Evolutionary conservation across 257 asterid species (phyloP).

Genomic region (Agastache rugosa): DNA sequence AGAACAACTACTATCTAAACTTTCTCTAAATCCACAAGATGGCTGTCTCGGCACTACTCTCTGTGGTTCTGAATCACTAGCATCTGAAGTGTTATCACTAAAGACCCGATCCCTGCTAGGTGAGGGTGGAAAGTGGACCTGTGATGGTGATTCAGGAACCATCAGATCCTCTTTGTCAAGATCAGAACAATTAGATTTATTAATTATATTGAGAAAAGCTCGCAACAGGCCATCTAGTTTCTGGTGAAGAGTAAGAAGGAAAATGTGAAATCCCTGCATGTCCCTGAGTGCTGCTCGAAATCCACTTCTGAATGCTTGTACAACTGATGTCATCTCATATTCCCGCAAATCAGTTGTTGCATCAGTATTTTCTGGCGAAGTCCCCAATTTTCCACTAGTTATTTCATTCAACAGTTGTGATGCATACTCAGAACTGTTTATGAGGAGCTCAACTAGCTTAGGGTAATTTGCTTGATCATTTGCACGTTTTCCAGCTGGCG

Average conservation of each 20-base stretch:
- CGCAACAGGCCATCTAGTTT: conserved; percentile 79
- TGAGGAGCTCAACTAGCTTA: conserved; percentile 89
- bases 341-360: conserved; percentile 40
- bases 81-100: conserved; percentile 57
- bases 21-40: conserved; percentile 69
- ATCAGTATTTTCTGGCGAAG: conserved; percentile 51
- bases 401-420: conserved; percentile 75
- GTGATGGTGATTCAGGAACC: conserved; percentile 70
- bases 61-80: conserved; percentile 62
- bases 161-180: conserved; percentile 71
- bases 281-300: conserved; percentile 92
- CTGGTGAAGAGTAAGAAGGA: conserved; percentile 92
- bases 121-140: conserved; percentile 51
- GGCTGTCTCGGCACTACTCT: conserved; percentile 55
- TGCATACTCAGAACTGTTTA: conserved; percentile 82
- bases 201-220: conserved; percentile 61
- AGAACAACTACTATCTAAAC: conserved; percentile 62
- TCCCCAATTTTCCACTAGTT: conserved; percentile 82
- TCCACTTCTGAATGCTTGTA: conserved; percentile 77
- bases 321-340: conserved; percentile 60
- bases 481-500: conserved; percentile 98
- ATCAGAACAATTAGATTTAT: conserved; percentile 71
- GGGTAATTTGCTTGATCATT: conserved; percentile 93
- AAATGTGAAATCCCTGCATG: conserved; percentile 94
- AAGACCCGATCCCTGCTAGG: conserved; percentile 58